Evolutionary conservation across 1,284 basidiomycete species (phyloP).

Genomic region (Naganishia cerealis): DNA sequence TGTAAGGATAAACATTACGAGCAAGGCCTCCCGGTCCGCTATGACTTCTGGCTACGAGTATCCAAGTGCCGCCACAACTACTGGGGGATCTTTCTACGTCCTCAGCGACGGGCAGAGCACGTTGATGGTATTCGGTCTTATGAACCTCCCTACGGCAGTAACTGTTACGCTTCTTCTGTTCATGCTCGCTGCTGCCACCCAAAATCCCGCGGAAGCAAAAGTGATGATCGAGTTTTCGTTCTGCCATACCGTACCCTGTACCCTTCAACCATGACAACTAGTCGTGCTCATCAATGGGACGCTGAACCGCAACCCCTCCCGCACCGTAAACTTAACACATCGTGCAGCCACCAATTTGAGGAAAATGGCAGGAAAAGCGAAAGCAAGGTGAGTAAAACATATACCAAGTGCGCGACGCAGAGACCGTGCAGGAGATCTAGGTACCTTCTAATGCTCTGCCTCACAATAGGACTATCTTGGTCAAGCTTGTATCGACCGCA

Average conservation of each 20-base stretch:
- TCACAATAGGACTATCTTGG: slow-evolving; percentile 68
- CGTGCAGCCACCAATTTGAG: background rate
- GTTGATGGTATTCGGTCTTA: background rate
- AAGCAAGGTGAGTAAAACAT: slow-evolving; percentile 58
- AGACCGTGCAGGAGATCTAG: background rate
- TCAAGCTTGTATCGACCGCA: slow-evolving; percentile 82
- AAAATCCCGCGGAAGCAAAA: slow-evolving; percentile 24
- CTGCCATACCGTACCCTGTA: background rate
- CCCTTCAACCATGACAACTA: background rate
- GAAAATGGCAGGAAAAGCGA: slow-evolving; percentile 59
- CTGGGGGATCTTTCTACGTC: no score
- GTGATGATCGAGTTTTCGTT: slow-evolving; percentile 24
- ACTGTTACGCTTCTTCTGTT: background rate
- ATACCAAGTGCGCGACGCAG: slow-evolving; percentile 1
- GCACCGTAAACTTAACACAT: background rate
- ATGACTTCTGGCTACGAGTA: no score
- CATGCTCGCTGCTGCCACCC: slow-evolving; percentile 7
- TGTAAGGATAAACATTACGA: slow-evolving; percentile 17
- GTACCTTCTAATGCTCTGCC: background rate
- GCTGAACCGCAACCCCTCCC: background rate
- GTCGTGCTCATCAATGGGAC: background rate
- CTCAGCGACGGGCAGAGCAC: background rate
- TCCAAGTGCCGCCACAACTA: no score
- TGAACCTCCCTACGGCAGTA: background rate
- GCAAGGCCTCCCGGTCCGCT: no score